phyloP scores from a whole-genome alignment of 2,329 filamentous ascomycete genomes.

The Paraconiothyrium brasiliense region DNA sequence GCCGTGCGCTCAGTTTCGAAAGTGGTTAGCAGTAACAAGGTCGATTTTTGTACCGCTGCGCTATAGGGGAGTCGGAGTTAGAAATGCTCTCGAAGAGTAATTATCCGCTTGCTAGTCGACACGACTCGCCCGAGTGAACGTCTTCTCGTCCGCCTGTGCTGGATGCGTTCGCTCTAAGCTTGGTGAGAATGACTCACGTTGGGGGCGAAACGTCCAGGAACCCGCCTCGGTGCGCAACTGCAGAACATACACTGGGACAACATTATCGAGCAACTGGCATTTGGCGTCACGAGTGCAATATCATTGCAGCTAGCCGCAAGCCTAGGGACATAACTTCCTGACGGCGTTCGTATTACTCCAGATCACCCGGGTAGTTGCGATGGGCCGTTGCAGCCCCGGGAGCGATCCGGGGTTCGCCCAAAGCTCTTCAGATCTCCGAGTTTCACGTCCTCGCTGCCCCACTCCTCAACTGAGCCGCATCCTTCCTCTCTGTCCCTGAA shows the following conservation, averaged over 20 bases:
- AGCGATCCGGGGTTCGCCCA: neutral
- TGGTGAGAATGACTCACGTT: neutral
- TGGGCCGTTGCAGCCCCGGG: neutral
- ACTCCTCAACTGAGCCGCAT: neutral
- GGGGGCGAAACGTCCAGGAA: neutral
- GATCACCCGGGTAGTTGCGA: neutral
- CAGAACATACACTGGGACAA: neutral
- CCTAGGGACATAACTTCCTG: neutral
- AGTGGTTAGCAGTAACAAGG: no score
- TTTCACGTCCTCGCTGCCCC: neutral
- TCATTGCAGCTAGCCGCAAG: no score
- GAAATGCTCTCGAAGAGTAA: no score
- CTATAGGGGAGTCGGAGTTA: no score
- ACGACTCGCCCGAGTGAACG: neutral
- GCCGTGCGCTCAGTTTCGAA: neutral
- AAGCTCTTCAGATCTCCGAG: neutral
- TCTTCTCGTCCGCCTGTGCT: neutral
- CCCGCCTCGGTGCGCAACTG: neutral
- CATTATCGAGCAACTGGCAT: no score
- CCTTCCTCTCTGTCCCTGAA: neutral
- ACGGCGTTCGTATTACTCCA: neutral
- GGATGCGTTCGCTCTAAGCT: neutral
- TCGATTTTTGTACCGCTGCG: no score
- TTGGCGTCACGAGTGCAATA: no score
- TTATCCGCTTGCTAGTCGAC: no score